Base-by-base conservation (phyloP, 345 rosid species). In the Salix exigua region DNA sequence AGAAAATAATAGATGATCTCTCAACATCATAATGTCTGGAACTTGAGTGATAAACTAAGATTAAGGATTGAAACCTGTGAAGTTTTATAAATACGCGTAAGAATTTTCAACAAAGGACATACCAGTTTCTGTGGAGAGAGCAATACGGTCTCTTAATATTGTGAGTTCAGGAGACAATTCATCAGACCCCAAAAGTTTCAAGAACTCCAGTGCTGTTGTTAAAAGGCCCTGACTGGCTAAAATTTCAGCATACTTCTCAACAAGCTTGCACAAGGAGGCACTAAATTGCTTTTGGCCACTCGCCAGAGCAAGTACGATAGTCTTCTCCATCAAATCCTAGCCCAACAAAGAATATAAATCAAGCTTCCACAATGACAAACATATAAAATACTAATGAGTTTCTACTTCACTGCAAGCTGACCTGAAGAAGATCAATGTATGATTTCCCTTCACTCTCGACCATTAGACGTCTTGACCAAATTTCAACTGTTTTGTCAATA, bases 291-390 rank as follows among this genome's bases (percentile, higher is more conserved):
- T 94, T 86, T 96, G 94, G 26, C 97, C 97, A 70, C 91, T 91
- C 74, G 98, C 99, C 88, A 96, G 86, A 76, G 96, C 96, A 84
- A 96, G 90, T 65, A 91, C 98, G 51, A 94, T 93, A 60, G 99
- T 96, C 88, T 96, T 96, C 86, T 96, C 99, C 99, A 94, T 96
- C 83, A 96, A 87, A 83, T 96, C 99, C 99, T 96, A 85, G 42
- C 50, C 75, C 31, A 80, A 81, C 19, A 23, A 72, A 71, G 62
- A 55, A 67, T n/a, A 66, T 66, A 68, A 16, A 30, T 66, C 71
- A 84, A 70, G 30, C 38, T 30, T 38, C 68, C 35, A 73, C 25
- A 30, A 8, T 40, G 38, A 58, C 62, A 63, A 78, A 66, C 76
- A 70, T 30, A 68, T 30, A 68, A 28, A 19, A 67, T 28, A 64